phyloP scores from a whole-genome alignment of 2,329 filamentous ascomycete genomes.

The Camillea tinctor region DNA sequence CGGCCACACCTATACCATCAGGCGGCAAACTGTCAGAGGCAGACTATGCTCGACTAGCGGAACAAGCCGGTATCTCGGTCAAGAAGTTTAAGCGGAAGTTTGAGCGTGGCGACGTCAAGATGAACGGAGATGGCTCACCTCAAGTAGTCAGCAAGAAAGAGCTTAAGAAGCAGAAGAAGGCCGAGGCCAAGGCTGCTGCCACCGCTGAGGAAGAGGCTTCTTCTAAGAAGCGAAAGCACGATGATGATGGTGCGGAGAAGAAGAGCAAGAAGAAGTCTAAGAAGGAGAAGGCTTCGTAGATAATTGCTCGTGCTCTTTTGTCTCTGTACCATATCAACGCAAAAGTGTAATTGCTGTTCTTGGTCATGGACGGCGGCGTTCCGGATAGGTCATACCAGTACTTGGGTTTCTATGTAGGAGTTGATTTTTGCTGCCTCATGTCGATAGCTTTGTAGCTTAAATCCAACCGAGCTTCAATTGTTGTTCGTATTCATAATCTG shows the following conservation, averaged over 20 bases:
- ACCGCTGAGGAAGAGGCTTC: slow-evolving; percentile 42
- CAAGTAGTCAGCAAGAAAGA: slow-evolving; percentile 73
- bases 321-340: slow-evolving; percentile 28
- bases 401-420: slow-evolving; percentile 24
- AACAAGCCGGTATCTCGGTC: slow-evolving; percentile 66
- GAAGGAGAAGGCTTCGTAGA: slow-evolving; percentile 57
- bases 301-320: slow-evolving; percentile 16
- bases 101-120: slow-evolving; percentile 70
- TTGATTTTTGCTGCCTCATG: slow-evolving; percentile 21
- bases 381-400: slow-evolving; percentile 31
- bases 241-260: slow-evolving; percentile 61
- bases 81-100: slow-evolving; percentile 78
- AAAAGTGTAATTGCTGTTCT: slow-evolving; percentile 22
- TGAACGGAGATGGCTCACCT: slow-evolving; percentile 64
- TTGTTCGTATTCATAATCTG: neutral
- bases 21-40: slow-evolving; percentile 51
- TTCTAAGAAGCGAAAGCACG: slow-evolving; percentile 68
- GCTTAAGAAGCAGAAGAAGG: slow-evolving; percentile 69
- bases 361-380: slow-evolving; percentile 28
- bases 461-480: slow-evolving; percentile 2
- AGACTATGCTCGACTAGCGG: slow-evolving; percentile 60
- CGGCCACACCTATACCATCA: slow-evolving; percentile 28
- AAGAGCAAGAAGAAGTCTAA: slow-evolving; percentile 63
- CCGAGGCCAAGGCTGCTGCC: slow-evolving; percentile 52
- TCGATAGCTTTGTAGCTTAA: slow-evolving; percentile 19